Base-by-base conservation (phyloP, 2,329 filamentous ascomycete genomes). In the Stagonosporopsis rhizophila region DNA sequence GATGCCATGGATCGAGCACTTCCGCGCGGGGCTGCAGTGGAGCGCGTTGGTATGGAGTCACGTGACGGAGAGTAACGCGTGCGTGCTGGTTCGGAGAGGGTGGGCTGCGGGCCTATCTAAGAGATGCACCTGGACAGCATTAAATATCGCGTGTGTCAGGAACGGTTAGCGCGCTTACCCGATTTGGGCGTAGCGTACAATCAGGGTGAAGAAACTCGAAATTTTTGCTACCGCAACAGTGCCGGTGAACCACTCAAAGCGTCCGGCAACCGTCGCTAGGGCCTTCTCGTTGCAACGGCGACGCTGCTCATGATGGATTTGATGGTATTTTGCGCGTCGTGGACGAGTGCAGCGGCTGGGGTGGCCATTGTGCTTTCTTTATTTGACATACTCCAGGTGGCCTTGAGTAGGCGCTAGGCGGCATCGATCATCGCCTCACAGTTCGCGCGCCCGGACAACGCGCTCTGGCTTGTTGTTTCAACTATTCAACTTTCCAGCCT, bases 71-170 rank as follows among this genome's bases (percentile, higher is more conserved):
- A 54, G 65, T 60, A 62, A 63, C 60, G 62, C 61, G 61, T 57
- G 64, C 58, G 64, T 62, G 61, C 61, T 66, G 61, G 62, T 55
- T 69, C 65, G 68, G 64, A 68, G 64, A 61, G 60, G 30, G 66
- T 68, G 69, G 68, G 64, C 67, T 67, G 64, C 63, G 64, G 64
- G 62, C 65, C 61, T 70, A 68, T 70, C 64, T 64, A 65, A 56
- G 60, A 63, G 64, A 62, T 52, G 53, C 53, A 60, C 56, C 56
- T 58, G 49, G 59, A 58, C 58, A 61, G 62, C 64, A 64, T 64
- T 65, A 65, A 66, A 62, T 65, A 65, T 61, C 58, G 55, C 59
- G 41, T 54, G 50, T 58, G 56, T 61, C 60, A 56, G 51, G 58
- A 62, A 58, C 42, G 61, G 50, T 52, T 65, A 19, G 34, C 20